Base-by-base conservation (phyloP, 371 early-diverging fungal species). In the Mucor lusitanicus region DNA sequence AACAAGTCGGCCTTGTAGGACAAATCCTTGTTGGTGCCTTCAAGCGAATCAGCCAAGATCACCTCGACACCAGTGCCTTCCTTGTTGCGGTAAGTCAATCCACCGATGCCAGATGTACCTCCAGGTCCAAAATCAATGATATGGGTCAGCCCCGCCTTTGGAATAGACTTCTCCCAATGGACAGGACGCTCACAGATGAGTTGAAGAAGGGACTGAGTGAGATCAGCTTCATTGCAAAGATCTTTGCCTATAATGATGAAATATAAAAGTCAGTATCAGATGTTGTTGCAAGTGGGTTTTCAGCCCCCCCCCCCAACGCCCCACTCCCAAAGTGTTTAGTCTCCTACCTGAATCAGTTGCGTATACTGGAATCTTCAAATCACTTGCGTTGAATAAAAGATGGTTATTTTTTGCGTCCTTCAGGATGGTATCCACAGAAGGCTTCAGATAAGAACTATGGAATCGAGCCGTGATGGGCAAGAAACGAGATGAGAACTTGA, bases 51-150 rank as follows among this genome's bases (percentile, higher is more conserved):
- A 33, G 92, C 94, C 42, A 94, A 83, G 50, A 94, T 76, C 21
- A 95, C 89, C 70, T 94, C 94, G 46, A 95, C 94, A 68, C 97
- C 97, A n/a, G 93, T 90, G 59, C 97, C 97, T 71, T 96, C 95
- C 87, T 93, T 94, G 87, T 96, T 96, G 69, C 96, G 91, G 77
- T 94, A 89, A n/a, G 95, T 95, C 72, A 97, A 81, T 55, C 89
- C 89, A 72, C 92, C 92, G 71, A 92, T 89, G 65, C 96, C 97
- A 6, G 94, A 92, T 37, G 93, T 81, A 61, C 94, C 95, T 70
- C 96, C 95, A 9, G 97, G 97, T 13, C 97, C 97, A 79, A 96
- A 97, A 82, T 97, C 97, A 46, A 97, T 81, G 50, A 96, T 87
- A 73, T 97, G 97, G 17, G 96, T 95, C 72, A 91, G 77, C 46